Base-by-base conservation (phyloP, 257 asterid genomes). In the Orobanche coerulescens region DNA sequence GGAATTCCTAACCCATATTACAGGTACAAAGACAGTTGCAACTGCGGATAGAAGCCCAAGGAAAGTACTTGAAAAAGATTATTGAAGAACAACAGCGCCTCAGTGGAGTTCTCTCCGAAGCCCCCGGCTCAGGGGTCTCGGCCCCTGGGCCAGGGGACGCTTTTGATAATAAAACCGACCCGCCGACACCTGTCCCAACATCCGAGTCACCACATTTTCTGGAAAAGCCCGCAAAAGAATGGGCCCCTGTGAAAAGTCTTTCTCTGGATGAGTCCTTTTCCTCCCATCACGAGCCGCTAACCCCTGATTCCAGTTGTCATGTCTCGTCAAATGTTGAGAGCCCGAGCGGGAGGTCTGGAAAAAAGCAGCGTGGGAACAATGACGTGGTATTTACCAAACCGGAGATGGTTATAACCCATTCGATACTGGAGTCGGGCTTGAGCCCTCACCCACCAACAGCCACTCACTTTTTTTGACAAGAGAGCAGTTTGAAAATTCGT, bases 21-120 rank as follows among this genome's bases (percentile, higher is more conserved):
- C 77, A 93, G 98, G 98, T 93, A n/a, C 98, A 93, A 68, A 84
- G 94, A 63, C 98, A 89, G 75, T 84, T 93, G 14, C 97, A 93
- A 60, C 62, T 84, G 71, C 81, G 98, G 24, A 93, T 93, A 46
- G 98, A 93, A 83, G 98, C 98, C 71, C 98, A 93, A 67, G 97
- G 97, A 42, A 89, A 89, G 74, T 93, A 93, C 79, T 72, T 93
- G 65, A 89, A 93, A 79, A 93, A 93, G 82, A 93, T 93, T 57
- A 81, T 89, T 4, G 98, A 93, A 81, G 98, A 93, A 66, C 97
- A 89, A 69, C 96, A 89, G 51, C 86, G 95, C 58, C 72, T 83
- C 26, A 77, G 80, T 67, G 95, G 94, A 72, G 94, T 75, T 64
- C 84, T 82, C 61, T 56, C 96, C 44, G 95, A 81, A 52, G 75